phyloP scores from a whole-genome alignment of 164 flowering plant species.

The Piper longum region DNA sequence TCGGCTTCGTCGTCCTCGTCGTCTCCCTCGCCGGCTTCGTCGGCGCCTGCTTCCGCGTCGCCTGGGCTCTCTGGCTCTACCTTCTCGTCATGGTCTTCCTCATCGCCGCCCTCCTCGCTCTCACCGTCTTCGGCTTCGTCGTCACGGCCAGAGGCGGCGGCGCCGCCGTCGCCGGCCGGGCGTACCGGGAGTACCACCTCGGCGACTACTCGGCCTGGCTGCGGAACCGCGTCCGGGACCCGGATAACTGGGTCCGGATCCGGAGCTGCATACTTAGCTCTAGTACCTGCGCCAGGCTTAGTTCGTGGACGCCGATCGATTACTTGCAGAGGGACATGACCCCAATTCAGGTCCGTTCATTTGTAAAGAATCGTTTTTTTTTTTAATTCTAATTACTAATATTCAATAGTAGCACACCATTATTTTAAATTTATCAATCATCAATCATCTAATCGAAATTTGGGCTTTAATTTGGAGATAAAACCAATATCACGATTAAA shows the following conservation, averaged over 20 bases:
- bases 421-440: too few species aligned
- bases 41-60: conserved; percentile 81
- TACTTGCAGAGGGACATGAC: conserved; percentile 58
- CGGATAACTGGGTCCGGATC: conserved; percentile 52
- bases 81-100: conserved; percentile 57
- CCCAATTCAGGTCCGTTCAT: conserved; percentile 60
- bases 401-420: background rate
- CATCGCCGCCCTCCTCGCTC: conserved; percentile 38
- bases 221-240: conserved; percentile 37
- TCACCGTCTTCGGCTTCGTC: conserved; percentile 71
- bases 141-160: conserved; percentile 77
- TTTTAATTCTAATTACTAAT: background rate
- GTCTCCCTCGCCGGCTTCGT: conserved; percentile 84
- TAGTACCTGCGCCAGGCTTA: conserved; percentile 53
- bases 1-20: conserved; percentile 66
- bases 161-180: conserved; percentile 36
- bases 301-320: conserved; percentile 70
- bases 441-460: too few species aligned
- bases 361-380: background rate
- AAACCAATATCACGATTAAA: too few species aligned
- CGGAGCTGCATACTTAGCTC: conserved; percentile 69
- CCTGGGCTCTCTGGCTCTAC: conserved; percentile 85
- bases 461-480: too few species aligned
- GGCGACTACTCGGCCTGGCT: conserved; percentile 67
- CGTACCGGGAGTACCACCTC: conserved; percentile 61